Evolutionary conservation across 495 filamentous ascomycete genomes (phyloP).

Genomic region (Penicillium malachiteum): DNA sequence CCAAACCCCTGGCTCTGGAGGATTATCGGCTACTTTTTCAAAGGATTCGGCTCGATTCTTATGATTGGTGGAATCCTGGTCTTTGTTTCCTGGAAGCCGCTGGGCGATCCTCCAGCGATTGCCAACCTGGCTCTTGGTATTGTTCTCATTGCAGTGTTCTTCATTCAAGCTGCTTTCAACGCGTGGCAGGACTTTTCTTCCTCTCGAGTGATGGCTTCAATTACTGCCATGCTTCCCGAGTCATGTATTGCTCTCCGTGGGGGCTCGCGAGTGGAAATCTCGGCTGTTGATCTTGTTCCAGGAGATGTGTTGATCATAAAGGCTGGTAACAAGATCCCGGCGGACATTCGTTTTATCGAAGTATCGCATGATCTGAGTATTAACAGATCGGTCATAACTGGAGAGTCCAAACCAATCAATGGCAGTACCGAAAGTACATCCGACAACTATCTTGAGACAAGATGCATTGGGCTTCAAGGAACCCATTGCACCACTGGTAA

Average conservation of each 20-base stretch:
- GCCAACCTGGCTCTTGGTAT: constrained; percentile 68
- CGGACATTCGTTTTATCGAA: constrained; percentile 66
- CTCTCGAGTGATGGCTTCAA: constrained; percentile 61
- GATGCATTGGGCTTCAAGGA: constrained; percentile 65
- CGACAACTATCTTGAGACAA: constrained; percentile 71
- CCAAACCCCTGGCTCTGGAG: constrained; percentile 51
- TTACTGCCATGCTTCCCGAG: constrained; percentile 67
- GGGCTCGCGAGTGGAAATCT: constrained; percentile 40
- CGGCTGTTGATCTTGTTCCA: constrained; percentile 58
- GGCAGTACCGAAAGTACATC: constrained; percentile 59
- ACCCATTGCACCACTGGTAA: constrained; percentile 63
- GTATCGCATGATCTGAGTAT: constrained; percentile 62
- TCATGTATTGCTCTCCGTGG: constrained; percentile 57
- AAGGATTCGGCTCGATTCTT: constrained; percentile 66
- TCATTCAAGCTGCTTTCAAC: constrained; percentile 69
- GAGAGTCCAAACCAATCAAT: constrained; percentile 57
- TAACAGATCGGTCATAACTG: constrained; percentile 67
- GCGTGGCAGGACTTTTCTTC: constrained; percentile 64
- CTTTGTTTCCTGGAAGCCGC: constrained; percentile 68
- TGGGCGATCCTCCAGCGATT: constrained; percentile 60
- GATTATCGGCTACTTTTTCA: constrained; percentile 63
- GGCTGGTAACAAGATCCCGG: constrained; percentile 65
- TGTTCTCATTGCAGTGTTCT: constrained; percentile 61
- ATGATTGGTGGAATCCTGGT: constrained; percentile 62
- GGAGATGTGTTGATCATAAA: constrained; percentile 65